Percentiles rank a stretch among this genome's conserved stretches.
These are phyloP conservation scores for Umbilicaria muhlenbergii DNA, from an alignment of 495 filamentous ascomycete species.

Conservation along the genomic window DNA sequence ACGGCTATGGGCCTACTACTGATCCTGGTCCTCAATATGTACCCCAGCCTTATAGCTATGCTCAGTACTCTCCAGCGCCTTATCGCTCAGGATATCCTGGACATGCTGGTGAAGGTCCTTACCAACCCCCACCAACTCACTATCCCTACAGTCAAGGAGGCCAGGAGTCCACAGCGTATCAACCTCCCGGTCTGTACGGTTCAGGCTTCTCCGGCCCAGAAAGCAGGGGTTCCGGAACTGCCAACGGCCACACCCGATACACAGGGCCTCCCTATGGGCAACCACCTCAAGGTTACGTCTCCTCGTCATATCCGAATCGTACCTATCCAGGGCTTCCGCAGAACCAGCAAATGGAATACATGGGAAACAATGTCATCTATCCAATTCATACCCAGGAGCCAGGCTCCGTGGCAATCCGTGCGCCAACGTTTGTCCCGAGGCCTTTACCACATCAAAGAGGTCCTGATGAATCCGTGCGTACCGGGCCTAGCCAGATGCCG, in stretches of 20 bases:
- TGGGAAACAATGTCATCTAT: background rate
- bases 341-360: background rate
- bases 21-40: background rate
- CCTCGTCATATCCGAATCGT: background rate
- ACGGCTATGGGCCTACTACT: background rate
- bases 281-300: background rate
- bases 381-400: conserved; percentile 2
- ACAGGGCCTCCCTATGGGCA: background rate
- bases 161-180: no score
- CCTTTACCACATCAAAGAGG: background rate
- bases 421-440: no score
- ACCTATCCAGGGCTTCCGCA: background rate
- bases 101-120: no score
- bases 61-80: background rate
- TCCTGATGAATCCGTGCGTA: background rate
- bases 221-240: no score
- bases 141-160: no score
- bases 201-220: no score
- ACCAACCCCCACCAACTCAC: no score
- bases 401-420: no score
- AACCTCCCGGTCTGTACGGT: no score
- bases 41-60: background rate
- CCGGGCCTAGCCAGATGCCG: conserved; percentile 9
- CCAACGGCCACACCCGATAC: no score
- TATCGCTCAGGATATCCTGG: no score